phyloP scores from a whole-genome alignment of 768 basidiomycete species.

The Pulveroboletus ravenelii region DNA sequence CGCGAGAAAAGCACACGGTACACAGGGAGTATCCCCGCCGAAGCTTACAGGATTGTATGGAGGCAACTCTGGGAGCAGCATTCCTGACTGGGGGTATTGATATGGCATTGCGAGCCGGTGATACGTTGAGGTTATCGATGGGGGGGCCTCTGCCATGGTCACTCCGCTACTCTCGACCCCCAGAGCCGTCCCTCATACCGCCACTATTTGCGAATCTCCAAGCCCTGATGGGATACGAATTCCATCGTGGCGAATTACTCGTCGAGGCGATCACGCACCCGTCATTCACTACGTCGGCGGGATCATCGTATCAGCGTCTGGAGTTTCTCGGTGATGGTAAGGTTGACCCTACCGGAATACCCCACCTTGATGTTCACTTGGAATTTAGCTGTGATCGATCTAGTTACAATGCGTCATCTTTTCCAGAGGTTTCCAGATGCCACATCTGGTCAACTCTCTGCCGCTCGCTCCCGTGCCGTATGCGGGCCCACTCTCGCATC shows the following conservation, averaged over 20 bases:
- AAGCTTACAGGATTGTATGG: conserved; percentile 85
- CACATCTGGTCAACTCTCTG: conserved; percentile 72
- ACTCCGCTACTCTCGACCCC: conserved; percentile 43
- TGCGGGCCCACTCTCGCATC: conserved; percentile 71
- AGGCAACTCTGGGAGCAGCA: conserved; percentile 75
- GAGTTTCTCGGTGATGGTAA: conserved; percentile 90
- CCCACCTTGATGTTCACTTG: conserved; percentile 5
- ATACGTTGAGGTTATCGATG: conserved; percentile 61
- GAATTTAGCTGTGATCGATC: conserved; percentile 57
- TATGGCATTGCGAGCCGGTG: conserved; percentile 62
- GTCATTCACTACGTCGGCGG: conserved; percentile 52
- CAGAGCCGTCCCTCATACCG: conserved; percentile 34
- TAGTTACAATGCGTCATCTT: conserved; percentile 69
- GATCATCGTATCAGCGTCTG: conserved; percentile 74
- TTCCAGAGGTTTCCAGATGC: conserved; percentile 65
- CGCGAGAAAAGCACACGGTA: conserved; percentile 28
- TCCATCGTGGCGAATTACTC: conserved; percentile 57
- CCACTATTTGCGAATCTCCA: conserved; percentile 54
- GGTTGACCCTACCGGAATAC: conserved; percentile 15
- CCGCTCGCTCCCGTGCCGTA: conserved; percentile 64
- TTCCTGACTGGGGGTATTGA: conserved; percentile 69
- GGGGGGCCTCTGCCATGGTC: conserved; percentile 71
- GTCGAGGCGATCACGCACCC: conserved; percentile 85
- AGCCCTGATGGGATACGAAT: conserved; percentile 63
- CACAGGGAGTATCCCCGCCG: conserved; percentile 55